Evolutionary conservation across 2,329 filamentous ascomycete genomes (phyloP).

Genomic region (Rutstroemia sp.): DNA sequence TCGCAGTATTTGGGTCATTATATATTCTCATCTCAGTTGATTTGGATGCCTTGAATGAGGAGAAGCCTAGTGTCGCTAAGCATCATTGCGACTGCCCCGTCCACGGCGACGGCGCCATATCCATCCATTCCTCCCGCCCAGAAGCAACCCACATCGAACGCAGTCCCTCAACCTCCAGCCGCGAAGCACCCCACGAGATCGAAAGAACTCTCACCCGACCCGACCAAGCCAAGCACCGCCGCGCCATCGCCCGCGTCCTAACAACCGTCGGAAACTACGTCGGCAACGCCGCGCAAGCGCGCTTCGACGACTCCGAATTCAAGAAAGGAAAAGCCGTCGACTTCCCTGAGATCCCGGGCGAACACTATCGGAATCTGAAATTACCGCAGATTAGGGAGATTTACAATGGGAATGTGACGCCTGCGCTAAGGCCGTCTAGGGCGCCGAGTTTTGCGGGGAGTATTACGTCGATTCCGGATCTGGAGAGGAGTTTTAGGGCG

Average conservation of each 20-base stretch:
- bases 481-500: not conserved
- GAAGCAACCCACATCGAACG: not conserved
- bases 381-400: slow-evolving; percentile 33
- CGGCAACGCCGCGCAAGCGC: slow-evolving; percentile 39
- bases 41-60: slow-evolving; percentile 8
- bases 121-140: slow-evolving; percentile 5
- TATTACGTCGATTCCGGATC: not conserved
- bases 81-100: slow-evolving; percentile 8
- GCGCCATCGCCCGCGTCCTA: slow-evolving; percentile 37
- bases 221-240: slow-evolving; percentile 28
- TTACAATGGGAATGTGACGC: slow-evolving; percentile 34
- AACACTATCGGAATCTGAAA: slow-evolving; percentile 37
- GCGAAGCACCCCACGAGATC: slow-evolving; percentile 6
- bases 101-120: not conserved
- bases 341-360: slow-evolving; percentile 51
- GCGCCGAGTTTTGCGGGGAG: slow-evolving; percentile 31
- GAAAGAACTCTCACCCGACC: slow-evolving; percentile 5
- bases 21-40: slow-evolving; percentile 39
- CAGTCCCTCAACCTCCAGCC: slow-evolving; percentile 9
- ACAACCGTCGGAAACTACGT: slow-evolving; percentile 38
- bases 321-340: slow-evolving; percentile 37
- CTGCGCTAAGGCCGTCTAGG: slow-evolving; percentile 29
- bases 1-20: slow-evolving; percentile 52
- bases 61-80: not conserved
- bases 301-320: slow-evolving; percentile 43